Evolutionary conservation across 2,329 filamentous ascomycete genomes (phyloP).

Genomic region (Xylogone sp.): DNA sequence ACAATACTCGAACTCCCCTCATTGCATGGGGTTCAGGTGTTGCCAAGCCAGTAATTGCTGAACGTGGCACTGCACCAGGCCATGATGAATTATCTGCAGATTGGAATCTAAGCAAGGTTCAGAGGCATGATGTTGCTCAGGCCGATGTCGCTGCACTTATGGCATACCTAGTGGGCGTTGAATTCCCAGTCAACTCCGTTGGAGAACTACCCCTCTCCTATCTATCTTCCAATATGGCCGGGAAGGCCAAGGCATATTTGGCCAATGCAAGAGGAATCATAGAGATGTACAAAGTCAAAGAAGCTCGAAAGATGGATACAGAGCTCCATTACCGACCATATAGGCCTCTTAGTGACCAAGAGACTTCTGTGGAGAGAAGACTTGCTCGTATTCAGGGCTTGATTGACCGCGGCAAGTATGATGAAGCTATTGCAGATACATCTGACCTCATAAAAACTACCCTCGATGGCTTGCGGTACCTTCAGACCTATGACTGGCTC

Average conservation of each 20-base stretch:
- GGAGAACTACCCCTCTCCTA: slow-evolving; percentile 86
- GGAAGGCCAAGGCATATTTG: slow-evolving; percentile 81
- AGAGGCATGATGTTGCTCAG: slow-evolving; percentile 87
- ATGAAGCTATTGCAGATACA: slow-evolving; percentile 76
- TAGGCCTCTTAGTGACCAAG: slow-evolving; percentile 59
- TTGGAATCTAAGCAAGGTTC: slow-evolving; percentile 78
- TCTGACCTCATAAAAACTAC: slow-evolving; percentile 72
- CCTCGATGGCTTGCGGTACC: slow-evolving; percentile 81
- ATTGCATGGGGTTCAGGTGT: slow-evolving; percentile 93
- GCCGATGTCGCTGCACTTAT: slow-evolving; percentile 94
- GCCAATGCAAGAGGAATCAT: slow-evolving; percentile 83
- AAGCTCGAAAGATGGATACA: slow-evolving; percentile 72
- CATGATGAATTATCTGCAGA: slow-evolving; percentile 91
- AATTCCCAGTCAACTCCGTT: slow-evolving; percentile 95
- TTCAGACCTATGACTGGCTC: slow-evolving; percentile 98
- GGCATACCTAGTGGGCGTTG: slow-evolving; percentile 83
- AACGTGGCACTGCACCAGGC: slow-evolving; percentile 61
- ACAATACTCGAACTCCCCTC: slow-evolving; percentile 92
- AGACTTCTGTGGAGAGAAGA: slow-evolving; percentile 61
- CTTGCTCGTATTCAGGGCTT: slow-evolving; percentile 63
- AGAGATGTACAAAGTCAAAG: slow-evolving; percentile 96
- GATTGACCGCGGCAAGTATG: slow-evolving; percentile 62
- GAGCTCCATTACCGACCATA: slow-evolving; percentile 79
- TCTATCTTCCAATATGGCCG: slow-evolving; percentile 64
- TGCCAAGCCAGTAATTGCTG: slow-evolving; percentile 62